phyloP scores from a whole-genome alignment of 768 basidiomycete genomes.

The Neoboletus brunneissimus region DNA sequence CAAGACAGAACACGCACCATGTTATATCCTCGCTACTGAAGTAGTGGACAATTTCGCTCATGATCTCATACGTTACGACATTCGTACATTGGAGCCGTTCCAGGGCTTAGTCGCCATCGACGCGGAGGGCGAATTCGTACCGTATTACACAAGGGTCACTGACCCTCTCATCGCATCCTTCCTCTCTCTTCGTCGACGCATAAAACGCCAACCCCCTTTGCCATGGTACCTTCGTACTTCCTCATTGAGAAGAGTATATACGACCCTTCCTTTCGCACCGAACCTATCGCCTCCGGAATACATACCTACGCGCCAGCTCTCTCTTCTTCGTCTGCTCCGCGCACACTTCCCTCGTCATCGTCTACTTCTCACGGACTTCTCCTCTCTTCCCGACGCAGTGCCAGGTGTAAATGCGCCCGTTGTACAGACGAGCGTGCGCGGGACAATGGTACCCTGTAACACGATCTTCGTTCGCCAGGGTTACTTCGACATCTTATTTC shows the following conservation, averaged over 20 bases:
- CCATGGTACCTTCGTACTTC: conserved; percentile 54
- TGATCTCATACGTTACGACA: conserved; percentile 89
- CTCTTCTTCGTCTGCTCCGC: conserved; percentile 79
- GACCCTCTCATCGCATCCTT: conserved; percentile 84
- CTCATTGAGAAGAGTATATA: conserved; percentile 60
- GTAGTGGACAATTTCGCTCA: conserved; percentile 99
- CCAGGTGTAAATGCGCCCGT: conserved; percentile 72
- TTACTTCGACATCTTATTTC: conserved; percentile 99
- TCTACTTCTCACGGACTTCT: conserved; percentile 93
- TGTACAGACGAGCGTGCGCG: conserved; percentile 89
- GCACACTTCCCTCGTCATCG: conserved; percentile 87
- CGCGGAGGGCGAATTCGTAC: conserved; percentile 75
- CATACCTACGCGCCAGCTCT: conserved; percentile 86
- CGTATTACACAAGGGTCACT: conserved; percentile 76
- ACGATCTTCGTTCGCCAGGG: conserved; percentile 93
- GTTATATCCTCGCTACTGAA: conserved; percentile 93
- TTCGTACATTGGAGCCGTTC: conserved; percentile 72
- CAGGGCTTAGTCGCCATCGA: conserved; percentile 84
- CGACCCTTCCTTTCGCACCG: conserved; percentile 79
- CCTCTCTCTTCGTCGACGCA: conserved; percentile 61
- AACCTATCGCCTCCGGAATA: conserved; percentile 88
- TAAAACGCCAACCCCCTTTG: conserved; percentile 57
- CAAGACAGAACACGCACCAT: conserved; percentile 70
- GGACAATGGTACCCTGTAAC: conserved; percentile 82
- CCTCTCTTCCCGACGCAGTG: conserved; percentile 80